phyloP scores from a whole-genome alignment of 768 basidiomycete species.

The Trametes punicea region DNA sequence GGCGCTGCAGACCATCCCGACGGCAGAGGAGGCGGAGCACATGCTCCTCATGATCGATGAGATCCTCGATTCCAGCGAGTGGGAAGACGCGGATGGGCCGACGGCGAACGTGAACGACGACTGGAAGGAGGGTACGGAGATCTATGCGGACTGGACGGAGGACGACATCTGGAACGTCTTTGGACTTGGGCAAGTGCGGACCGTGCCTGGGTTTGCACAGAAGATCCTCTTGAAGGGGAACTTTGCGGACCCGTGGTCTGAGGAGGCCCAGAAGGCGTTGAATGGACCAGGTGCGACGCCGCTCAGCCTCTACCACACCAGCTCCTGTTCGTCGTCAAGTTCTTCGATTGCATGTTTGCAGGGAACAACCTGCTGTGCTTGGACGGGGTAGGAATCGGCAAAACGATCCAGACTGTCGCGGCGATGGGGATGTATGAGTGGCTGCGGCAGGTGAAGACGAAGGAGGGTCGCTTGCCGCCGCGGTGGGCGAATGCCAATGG shows the following conservation, averaged over 20 bases:
- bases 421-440: neutral
- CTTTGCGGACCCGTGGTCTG: neutral
- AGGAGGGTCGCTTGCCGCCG: neutral
- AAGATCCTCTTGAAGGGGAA: neutral
- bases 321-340: neutral
- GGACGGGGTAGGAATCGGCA: neutral
- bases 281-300: neutral
- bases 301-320: neutral
- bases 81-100: neutral
- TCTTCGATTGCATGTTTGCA: neutral
- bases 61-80: no score
- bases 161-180: neutral
- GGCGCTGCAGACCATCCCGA: no score
- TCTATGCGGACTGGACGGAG: neutral
- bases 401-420: neutral
- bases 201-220: neutral
- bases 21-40: no score
- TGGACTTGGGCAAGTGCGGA: neutral
- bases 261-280: neutral
- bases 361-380: neutral
- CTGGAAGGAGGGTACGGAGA: neutral
- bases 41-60: no score
- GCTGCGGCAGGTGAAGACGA: neutral
- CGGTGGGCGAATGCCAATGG: neutral
- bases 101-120: neutral